A percentile compares a stretch with the other conserved stretches of the same genome.
Conservation (phyloP, 805 yeast genomes). For the Teunomyces barrocoloradensis region DNA sequence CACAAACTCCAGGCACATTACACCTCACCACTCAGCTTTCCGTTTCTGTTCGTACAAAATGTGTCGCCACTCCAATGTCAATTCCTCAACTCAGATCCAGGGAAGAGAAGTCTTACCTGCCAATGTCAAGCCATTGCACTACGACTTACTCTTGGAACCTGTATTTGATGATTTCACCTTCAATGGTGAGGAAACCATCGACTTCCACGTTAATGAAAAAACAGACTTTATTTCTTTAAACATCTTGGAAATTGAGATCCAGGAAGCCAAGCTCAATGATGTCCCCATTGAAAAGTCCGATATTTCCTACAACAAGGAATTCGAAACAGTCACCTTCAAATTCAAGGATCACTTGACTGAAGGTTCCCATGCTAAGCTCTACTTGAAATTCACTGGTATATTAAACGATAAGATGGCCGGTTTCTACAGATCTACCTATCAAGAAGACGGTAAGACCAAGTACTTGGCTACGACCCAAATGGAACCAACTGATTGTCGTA, state of each 20-base stretch:
- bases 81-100: slow-evolving; percentile 1
- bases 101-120: slow-evolving; percentile 44
- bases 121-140: slow-evolving; percentile 41
- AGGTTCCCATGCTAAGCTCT: slow-evolving; percentile 43
- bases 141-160: slow-evolving; percentile 42
- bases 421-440: slow-evolving; percentile 70
- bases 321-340: slow-evolving; percentile 39
- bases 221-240: slow-evolving; percentile 54
- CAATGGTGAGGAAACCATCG: slow-evolving; percentile 53
- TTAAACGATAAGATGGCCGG: slow-evolving; percentile 82
- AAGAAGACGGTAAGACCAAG: slow-evolving; percentile 59
- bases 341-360: slow-evolving; percentile 32
- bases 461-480: slow-evolving; percentile 82
- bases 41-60: slow-evolving; percentile 3
- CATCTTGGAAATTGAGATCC: slow-evolving; percentile 61
- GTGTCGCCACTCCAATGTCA: slow-evolving; percentile 5
- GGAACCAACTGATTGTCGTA: slow-evolving; percentile 84
- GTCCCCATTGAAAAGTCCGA: slow-evolving; percentile 13
- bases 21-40: not conserved
- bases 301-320: slow-evolving; percentile 33
- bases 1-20: not conserved
- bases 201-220: slow-evolving; percentile 49
- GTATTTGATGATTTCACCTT: slow-evolving; percentile 55
- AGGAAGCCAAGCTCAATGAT: slow-evolving; percentile 42
- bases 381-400: slow-evolving; percentile 56